A percentile compares a stretch with the other conserved stretches of the same genome.
Evolutionary conservation across 371 early-diverging fungal genomes (phyloP).

Genomic region (Syncephalastrum racemosum): DNA sequence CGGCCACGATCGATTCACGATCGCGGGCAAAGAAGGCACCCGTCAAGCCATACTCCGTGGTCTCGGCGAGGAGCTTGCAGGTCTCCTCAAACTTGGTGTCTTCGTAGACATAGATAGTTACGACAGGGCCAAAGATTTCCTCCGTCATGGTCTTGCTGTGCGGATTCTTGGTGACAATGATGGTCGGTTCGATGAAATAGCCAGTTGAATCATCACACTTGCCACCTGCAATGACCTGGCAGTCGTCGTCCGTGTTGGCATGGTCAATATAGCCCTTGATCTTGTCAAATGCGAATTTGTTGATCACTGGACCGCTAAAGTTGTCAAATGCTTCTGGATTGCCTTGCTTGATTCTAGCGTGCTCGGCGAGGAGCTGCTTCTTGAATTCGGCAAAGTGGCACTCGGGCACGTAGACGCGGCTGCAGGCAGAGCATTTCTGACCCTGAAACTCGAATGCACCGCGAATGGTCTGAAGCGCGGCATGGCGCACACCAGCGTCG

Average conservation of each 20-base stretch:
- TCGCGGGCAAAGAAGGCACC: slow-evolving; percentile 90
- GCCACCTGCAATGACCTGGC: slow-evolving; percentile 83
- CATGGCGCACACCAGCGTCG: slow-evolving; percentile 64
- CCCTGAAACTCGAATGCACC: slow-evolving; percentile 96
- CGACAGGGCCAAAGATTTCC: slow-evolving; percentile 97
- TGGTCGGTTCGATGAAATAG: slow-evolving; percentile 92
- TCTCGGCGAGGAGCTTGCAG: slow-evolving; percentile 76
- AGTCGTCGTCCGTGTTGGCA: slow-evolving; percentile 60
- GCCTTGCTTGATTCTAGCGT: slow-evolving; percentile 82
- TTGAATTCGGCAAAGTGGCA: slow-evolving; percentile 79
- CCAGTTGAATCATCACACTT: slow-evolving; percentile 83
- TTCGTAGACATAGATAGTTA: slow-evolving; percentile 92
- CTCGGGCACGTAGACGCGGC: slow-evolving; percentile 88
- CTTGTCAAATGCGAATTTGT: slow-evolving; percentile 90
- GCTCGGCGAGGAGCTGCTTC: slow-evolving; percentile 61
- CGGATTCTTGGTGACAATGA: slow-evolving; percentile 86
- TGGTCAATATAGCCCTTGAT: slow-evolving; percentile 88
- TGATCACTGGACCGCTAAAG: slow-evolving; percentile 85
- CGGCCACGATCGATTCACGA: slow-evolving; percentile 75
- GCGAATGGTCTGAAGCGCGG: slow-evolving; percentile 82
- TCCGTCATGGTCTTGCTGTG: slow-evolving; percentile 85
- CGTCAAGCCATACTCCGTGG: slow-evolving; percentile 90
- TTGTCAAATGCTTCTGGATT: slow-evolving; percentile 79
- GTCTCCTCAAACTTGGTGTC: slow-evolving; percentile 77
- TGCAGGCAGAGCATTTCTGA: slow-evolving; percentile 97